These are phyloP conservation scores for Uronychia setigera DNA, from an alignment of 73 alveolate species.

Conservation along the genomic window DNA sequence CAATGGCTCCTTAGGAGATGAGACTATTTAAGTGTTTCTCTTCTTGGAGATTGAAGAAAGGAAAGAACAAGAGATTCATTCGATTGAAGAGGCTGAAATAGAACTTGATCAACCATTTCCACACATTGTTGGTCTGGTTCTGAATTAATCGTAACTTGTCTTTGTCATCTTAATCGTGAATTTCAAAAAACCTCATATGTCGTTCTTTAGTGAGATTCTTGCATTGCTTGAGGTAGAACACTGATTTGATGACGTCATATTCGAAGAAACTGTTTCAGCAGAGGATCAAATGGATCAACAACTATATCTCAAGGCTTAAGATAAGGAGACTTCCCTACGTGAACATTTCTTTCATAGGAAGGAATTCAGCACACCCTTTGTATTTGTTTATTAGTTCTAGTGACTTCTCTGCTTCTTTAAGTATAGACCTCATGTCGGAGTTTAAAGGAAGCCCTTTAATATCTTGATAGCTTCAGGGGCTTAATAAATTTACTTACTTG, in stretches of 20 bases:
- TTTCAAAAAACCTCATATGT: not conserved
- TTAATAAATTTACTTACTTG: not conserved
- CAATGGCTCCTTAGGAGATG: not conserved
- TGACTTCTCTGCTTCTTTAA: not conserved
- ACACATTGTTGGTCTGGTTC: not conserved
- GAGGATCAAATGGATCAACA: not conserved
- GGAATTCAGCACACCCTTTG: not conserved
- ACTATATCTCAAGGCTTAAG: not conserved
- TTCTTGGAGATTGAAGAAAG: not conserved
- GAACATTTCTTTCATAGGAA: not conserved
- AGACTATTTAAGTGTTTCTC: not conserved
- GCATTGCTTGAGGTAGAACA: not conserved
- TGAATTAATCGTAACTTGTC: not conserved
- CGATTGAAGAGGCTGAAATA: not conserved
- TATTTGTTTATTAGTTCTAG: not conserved
- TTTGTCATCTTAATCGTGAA: not conserved
- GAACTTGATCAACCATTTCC: not conserved
- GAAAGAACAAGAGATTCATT: not conserved
- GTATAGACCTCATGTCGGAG: not conserved
- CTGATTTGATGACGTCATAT: not conserved
- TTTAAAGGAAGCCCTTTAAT: not conserved
- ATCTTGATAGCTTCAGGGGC: not conserved
- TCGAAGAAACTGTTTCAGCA: not conserved
- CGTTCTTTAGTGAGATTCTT: not conserved
- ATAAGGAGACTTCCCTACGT: not conserved